phyloP scores from a whole-genome alignment of 768 basidiomycete species.

The Cyclocybe aegerita region DNA sequence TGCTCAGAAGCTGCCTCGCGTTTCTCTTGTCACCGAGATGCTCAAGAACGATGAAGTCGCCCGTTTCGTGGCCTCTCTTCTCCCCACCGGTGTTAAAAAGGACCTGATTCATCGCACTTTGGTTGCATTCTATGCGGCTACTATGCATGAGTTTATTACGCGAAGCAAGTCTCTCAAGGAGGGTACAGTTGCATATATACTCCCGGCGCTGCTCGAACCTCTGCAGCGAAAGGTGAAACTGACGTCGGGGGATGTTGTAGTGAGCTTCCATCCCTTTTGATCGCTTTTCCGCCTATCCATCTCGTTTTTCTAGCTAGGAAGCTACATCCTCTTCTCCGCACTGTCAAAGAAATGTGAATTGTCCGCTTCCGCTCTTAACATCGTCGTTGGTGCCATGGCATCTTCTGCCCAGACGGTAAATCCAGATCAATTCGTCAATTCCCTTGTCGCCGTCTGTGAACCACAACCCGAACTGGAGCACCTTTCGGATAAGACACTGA shows the following conservation, averaged over 20 bases:
- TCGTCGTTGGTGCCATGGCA: slow-evolving; percentile 55
- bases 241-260: slow-evolving; percentile 53
- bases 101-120: slow-evolving; percentile 64
- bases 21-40: slow-evolving; percentile 78
- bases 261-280: slow-evolving; percentile 27
- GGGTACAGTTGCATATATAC: slow-evolving; percentile 59
- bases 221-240: slow-evolving; percentile 37
- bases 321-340: slow-evolving; percentile 69
- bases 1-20: slow-evolving; percentile 70
- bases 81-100: slow-evolving; percentile 58
- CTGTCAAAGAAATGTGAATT: slow-evolving; percentile 68
- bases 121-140: slow-evolving; percentile 79
- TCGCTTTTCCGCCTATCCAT: neutral
- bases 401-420: slow-evolving; percentile 47
- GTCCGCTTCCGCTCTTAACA: slow-evolving; percentile 55
- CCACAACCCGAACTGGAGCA: slow-evolving; percentile 56
- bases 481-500: slow-evolving; percentile 41
- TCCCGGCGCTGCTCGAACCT: slow-evolving; percentile 65
- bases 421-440: slow-evolving; percentile 61
- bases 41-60: slow-evolving; percentile 66
- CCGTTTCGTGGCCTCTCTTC: slow-evolving; percentile 65
- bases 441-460: slow-evolving; percentile 63
- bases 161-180: slow-evolving; percentile 58
- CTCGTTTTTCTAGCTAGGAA: slow-evolving; percentile 52
- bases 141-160: slow-evolving; percentile 77